Evolutionary conservation across 164 flowering plant species (phyloP), one percentile per base, ranked within the genome.

Genomic region (Berberis thunbergii): DNA sequence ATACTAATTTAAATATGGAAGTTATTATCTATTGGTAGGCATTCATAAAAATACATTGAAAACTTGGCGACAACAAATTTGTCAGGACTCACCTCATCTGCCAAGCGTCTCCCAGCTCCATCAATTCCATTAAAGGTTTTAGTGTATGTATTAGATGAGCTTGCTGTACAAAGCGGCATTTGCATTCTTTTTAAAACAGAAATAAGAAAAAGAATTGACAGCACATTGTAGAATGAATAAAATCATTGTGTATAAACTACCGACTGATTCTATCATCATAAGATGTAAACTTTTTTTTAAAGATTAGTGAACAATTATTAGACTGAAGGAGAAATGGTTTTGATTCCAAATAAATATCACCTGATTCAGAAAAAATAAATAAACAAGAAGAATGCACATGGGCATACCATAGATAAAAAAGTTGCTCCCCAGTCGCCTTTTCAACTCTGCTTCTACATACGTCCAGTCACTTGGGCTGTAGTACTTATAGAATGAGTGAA

Each of bases 391-490:
- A 55, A 39, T 71, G 56, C 70, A 70, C 11, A 70, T 3, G 43
- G 60, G 13, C 77, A 54, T 80, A 93, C 98, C 98, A 77, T 88
- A 82, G 45, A 93, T 84, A 54, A 88, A 71, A 67, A 90, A 93
- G 53, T 69, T 85, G 72, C 78, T 80, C 45, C 97, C 96, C 67
- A 90, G 72, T 10, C 91, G 84, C 77, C 79, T 83, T 77, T 82
- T 84, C 77, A 93, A 65, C 74, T 93, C 96, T 59, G 84, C 86
- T 74, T 88, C 91, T 41, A 78, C 75, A 73, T 93, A 90, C 48
- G 80, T 88, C 98, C 98, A 93, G 67, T 93, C 97, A 75, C 88
- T 86, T 54, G 97, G 91, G 86, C 98, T 93, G 85, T 83, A 83
- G 10, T 39, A 66, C 45, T 68, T 68, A n/a, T 9, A 50, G 26